Evolutionary conservation across 331 rosid genomes (phyloP).

Genomic region (Pyrus hybrid): DNA sequence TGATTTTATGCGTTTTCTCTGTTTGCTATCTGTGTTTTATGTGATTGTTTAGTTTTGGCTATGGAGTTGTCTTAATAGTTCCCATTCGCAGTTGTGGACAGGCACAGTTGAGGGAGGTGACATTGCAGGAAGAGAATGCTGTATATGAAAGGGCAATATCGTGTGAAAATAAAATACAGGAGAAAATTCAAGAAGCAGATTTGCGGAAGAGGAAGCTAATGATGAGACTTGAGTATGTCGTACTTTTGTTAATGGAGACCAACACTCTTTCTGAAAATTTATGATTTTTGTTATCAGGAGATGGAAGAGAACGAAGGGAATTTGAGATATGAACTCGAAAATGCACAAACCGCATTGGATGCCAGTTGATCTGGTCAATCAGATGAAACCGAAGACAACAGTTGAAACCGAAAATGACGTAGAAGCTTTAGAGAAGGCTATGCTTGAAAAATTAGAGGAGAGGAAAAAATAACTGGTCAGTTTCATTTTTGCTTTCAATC

Average conservation of each 20-base stretch:
- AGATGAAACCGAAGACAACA: conserved; percentile 20
- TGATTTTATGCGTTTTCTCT: too few species aligned
- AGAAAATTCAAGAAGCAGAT: conserved; percentile 57
- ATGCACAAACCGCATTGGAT: conserved; percentile 23
- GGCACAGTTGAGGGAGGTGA: conserved; percentile 82
- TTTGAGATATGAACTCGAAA: conserved; percentile 42
- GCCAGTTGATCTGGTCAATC: conserved; percentile 19
- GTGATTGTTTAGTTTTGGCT: not conserved
- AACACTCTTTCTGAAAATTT: not conserved
- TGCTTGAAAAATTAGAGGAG: conserved; percentile 53
- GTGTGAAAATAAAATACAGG: conserved; percentile 58
- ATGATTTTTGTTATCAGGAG: conserved; percentile 35
- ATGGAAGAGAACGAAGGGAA: conserved; percentile 56
- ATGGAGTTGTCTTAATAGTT: not conserved
- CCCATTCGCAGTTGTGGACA: conserved; percentile 6
- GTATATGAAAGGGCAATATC: conserved; percentile 54
- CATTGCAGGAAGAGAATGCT: conserved; percentile 71
- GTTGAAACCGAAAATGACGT: conserved; percentile 28
- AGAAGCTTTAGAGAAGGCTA: conserved; percentile 31
- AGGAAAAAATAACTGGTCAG: conserved; percentile 73
- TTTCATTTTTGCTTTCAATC: conserved; percentile 7
- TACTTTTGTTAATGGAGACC: not conserved
- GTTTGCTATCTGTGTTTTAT: too few species aligned
- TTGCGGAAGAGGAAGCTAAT: conserved; percentile 40
- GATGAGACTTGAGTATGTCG: conserved; percentile 27